phyloP scores from a whole-genome alignment of 2,329 filamentous ascomycete genomes.

The Diplocarpon rosae region DNA sequence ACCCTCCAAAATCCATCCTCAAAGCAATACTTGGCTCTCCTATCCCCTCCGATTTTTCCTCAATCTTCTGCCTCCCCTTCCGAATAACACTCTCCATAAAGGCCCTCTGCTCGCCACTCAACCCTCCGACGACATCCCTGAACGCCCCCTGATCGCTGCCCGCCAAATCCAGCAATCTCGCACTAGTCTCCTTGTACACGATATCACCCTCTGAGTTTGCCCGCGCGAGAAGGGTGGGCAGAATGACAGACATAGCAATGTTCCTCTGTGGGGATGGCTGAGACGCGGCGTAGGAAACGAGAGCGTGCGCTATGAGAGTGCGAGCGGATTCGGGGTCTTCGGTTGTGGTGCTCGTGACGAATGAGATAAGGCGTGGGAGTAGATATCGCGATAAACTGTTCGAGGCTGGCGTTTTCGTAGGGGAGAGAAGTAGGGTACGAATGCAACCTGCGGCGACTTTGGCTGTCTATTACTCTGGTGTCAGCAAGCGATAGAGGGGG shows the following conservation, averaged over 20 bases:
- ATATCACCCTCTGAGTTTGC: conserved; percentile 52
- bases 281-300: conserved; percentile 58
- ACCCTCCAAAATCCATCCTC: conserved; percentile 76
- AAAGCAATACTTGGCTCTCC: conserved; percentile 76
- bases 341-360: conserved; percentile 56
- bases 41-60: conserved; percentile 32
- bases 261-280: conserved; percentile 36
- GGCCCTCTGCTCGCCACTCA: conserved; percentile 59
- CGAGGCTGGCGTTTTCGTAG: conserved; percentile 51
- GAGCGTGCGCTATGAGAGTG: conserved; percentile 57
- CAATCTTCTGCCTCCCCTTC: conserved; percentile 37
- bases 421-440: conserved; percentile 66
- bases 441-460: conserved; percentile 87
- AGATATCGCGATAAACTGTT: conserved; percentile 65
- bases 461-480: conserved; percentile 47
- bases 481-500: conserved; percentile 9
- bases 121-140: conserved; percentile 56
- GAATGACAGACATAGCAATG: conserved; percentile 61
- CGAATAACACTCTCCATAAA: conserved; percentile 76
- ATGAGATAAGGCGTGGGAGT: conserved; percentile 63
- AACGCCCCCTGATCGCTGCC: conserved; percentile 64
- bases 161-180: conserved; percentile 69
- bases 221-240: conserved; percentile 65
- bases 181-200: conserved; percentile 61
- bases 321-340: conserved; percentile 75